Evolutionary conservation across 495 filamentous ascomycete genomes (phyloP), one percentile per base, ranked within the genome.

Genomic region (Penicillium alfredii): DNA sequence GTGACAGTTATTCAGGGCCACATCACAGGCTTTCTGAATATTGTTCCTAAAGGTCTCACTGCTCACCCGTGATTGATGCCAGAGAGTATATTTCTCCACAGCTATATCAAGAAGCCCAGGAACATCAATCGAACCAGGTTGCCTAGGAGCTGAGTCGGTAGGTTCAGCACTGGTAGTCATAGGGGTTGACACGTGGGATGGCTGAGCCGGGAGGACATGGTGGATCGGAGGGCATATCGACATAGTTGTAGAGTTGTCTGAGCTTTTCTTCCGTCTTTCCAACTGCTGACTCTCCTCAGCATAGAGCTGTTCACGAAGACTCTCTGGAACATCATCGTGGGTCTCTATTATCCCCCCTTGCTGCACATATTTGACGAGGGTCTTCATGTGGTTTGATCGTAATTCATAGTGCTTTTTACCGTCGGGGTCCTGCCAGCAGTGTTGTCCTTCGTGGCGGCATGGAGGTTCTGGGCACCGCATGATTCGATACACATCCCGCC

Each of bases 31-130:
- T 37, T 44, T 39, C 0, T 33, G 30, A 33, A 53, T 49, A 3
- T 50, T 15, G 5, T 41, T 47, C 26, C 52, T 54, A 7, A 45
- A 38, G 16, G 12, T 30, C 1, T 52, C 18, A 23, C 46, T 31
- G 26, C n/a, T 25, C 15, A 58, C 47, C 27, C 44, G 38, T 13
- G 46, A 27, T 30, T 47, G 11, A 16, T 57, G 48, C 53, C 41
- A 60, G 3, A 11, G 30, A 17, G 28, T 35, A 33, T 60, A 60
- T 15, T 51, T 25, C 18, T 30, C 21, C 9, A 45, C 11, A 2
- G 47, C 47, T 30, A 38, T 16, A 10, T 50, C 47, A 8, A 45
- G 28, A 9, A 32, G 4, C 21, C 30, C 38, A 2, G 33, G 33
- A 19, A 51, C 12, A 11, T 13, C 15, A 10, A 45, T 38, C 8